Evolutionary conservation across 441 rosid species (phyloP), one percentile per base, ranked within the genome.

Genomic region (Corymbia calophylla): DNA sequence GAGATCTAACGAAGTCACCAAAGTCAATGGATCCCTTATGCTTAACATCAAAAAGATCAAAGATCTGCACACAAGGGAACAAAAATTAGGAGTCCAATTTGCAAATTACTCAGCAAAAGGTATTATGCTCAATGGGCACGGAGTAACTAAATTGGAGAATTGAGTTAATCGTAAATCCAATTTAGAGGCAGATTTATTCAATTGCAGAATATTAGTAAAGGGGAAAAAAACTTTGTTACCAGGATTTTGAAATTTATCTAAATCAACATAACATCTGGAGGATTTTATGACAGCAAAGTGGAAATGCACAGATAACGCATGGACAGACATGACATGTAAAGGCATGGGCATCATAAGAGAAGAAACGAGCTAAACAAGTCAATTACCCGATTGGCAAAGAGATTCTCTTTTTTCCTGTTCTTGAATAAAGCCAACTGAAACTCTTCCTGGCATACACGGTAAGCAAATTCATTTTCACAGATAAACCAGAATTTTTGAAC

Each of bases 391-490:
- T 96, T 97, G 29, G 99, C 99, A 92, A 98, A 98, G 53, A 98
- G 95, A 92, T 96, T 98, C 90, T 98, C 99, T 91, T 94, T 98
- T 96, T 96, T 98, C 90, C 91, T 92, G 92, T 93, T 96, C 92
- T 96, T 96, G 94, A 98, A 97, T 89, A 98, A 92, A 32, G 99
- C 99, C 92, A 97, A 92, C 89, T 95, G 99, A 93, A 98, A 98
- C 94, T 97, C 99, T 90, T 98, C 99, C 99, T 98, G 96, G 93
- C 44, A 94, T n/a, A 91, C 53, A 90, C 53, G 89, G 92, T 56
- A 87, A 89, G 86, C 89, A 77, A 49, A 21, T 81, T 48, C 82
- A n/a, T 77, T 44, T 44, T 77, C 84, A 77, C 51, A 77, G 48
- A 73, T 73, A 29, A 39, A 44, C 84, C 51, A 4, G 84, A 77